Conservation (phyloP, 2,329 filamentous ascomycete genomes). For the Rhytidhysteron rufulum region DNA sequence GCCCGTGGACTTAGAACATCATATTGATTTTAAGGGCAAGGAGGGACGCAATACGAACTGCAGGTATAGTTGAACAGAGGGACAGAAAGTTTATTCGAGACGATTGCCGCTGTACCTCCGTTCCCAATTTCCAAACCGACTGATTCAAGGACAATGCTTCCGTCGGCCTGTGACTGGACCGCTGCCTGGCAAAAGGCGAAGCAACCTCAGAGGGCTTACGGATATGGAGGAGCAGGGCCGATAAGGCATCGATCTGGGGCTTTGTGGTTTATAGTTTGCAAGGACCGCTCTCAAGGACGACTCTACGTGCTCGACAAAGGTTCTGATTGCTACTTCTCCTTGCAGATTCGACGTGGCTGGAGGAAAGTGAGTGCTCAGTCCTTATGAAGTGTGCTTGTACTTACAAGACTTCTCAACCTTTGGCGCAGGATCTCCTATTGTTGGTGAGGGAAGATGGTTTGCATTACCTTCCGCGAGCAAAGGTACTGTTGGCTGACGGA, state of each 20-base stretch:
- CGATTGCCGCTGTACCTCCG: conserved; percentile 1
- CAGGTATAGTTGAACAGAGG: conserved; percentile 5
- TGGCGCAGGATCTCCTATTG: not conserved
- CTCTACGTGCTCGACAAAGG: conserved; percentile 1
- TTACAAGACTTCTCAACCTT: not conserved
- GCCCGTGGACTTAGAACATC: conserved; percentile 5
- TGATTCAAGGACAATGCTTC: conserved; percentile 7
- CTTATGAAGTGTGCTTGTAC: conserved; percentile 5
- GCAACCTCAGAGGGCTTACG: conserved; percentile 2
- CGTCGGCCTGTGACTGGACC: conserved; percentile 3
- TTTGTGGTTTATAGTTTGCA: conserved; percentile 15
- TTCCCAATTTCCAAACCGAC: conserved; percentile 6
- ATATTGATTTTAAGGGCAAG: conserved; percentile 4
- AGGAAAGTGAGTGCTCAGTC: conserved; percentile 2
- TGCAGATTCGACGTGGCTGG: conserved; percentile 4
- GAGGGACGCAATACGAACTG: conserved; percentile 5
- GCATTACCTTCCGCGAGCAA: not conserved
- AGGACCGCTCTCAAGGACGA: not conserved
- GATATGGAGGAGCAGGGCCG: conserved; percentile 3
- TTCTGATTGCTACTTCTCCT: conserved; percentile 3
- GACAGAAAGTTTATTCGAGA: conserved; percentile 8
- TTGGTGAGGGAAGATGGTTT: conserved; percentile 1
- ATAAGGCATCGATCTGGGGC: conserved; percentile 8
- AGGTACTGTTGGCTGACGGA: not conserved
- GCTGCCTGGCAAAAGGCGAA: conserved; percentile 2